Conservation (phyloP, 257 asterid species). For the Ehretia macrophylla region DNA sequence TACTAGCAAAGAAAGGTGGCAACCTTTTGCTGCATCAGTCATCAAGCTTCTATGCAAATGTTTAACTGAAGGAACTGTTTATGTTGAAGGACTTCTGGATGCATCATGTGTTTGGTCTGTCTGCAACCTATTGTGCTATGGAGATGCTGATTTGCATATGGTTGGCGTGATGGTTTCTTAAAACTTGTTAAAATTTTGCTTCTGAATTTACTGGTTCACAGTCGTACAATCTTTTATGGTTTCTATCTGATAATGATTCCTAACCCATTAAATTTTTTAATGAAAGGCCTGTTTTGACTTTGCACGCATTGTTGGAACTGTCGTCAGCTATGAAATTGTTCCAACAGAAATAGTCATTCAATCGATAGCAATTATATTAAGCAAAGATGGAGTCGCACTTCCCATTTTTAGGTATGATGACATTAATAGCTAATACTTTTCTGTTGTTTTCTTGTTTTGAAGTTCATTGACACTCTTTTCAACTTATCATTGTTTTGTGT, state of each 20-base stretch:
- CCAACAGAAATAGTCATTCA: constrained; percentile 67
- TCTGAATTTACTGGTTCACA: neutral
- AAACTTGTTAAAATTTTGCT: constrained; percentile 8
- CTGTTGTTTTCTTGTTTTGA: constrained; percentile 2
- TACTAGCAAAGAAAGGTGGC: constrained; percentile 67
- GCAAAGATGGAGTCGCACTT: constrained; percentile 45
- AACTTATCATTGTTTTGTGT: too few relatives aligned
- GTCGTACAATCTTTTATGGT: neutral
- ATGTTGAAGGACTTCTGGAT: constrained; percentile 82
- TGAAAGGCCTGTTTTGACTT: constrained; percentile 95
- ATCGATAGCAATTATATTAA: constrained; percentile 52
- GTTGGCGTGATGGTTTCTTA: constrained; percentile 46
- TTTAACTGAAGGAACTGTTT: constrained; percentile 81
- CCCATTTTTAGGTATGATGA: constrained; percentile 61
- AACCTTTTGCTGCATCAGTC: constrained; percentile 67
- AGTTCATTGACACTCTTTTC: neutral
- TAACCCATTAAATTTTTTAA: constrained; percentile 37
- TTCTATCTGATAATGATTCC: constrained; percentile 10
- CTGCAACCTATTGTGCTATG: constrained; percentile 70
- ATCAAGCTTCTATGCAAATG: constrained; percentile 77
- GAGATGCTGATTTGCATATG: constrained; percentile 81
- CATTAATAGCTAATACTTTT: neutral
- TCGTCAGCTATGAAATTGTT: constrained; percentile 48
- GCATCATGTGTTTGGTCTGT: constrained; percentile 59
- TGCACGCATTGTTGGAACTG: constrained; percentile 63